Percentiles rank a stretch among this genome's conserved stretches.
Conservation (phyloP, 768 basidiomycete species). For the Psilocybe cubensis region DNA sequence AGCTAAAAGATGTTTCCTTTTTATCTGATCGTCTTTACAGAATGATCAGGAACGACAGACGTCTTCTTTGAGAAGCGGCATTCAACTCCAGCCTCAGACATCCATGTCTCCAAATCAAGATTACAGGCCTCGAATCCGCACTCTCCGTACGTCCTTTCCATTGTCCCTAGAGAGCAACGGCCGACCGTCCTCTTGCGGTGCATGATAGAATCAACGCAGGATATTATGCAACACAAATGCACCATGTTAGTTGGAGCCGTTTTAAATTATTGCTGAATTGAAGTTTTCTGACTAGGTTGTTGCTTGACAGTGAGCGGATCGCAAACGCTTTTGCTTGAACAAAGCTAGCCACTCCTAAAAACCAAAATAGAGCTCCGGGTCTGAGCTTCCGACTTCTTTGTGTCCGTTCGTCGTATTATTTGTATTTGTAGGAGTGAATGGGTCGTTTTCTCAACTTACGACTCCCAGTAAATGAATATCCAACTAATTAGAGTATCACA, state of each 20-base stretch:
- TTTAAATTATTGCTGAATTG: no score
- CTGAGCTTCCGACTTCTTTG: no score
- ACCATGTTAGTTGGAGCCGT: constrained; percentile 28
- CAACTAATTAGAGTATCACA: no score
- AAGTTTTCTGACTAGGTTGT: no score
- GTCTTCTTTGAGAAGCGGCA: background rate
- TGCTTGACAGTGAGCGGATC: constrained; percentile 33
- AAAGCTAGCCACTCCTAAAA: background rate
- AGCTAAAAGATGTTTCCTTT: background rate
- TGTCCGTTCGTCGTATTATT: no score
- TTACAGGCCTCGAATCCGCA: constrained; percentile 1
- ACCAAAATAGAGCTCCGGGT: no score
- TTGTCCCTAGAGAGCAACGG: no score
- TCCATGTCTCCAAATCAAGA: background rate
- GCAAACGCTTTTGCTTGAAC: constrained; percentile 31
- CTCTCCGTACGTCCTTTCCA: background rate
- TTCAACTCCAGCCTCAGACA: background rate
- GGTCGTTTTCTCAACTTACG: no score
- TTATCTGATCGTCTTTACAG: background rate
- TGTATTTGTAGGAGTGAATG: no score
- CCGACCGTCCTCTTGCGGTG: background rate
- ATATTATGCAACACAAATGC: constrained; percentile 24
- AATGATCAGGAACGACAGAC: background rate
- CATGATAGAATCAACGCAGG: constrained; percentile 12
- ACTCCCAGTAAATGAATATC: no score